Evolutionary conservation across 768 basidiomycete genomes (phyloP), one percentile per base, ranked within the genome.

Genomic region (Rhodotorula diobovata): DNA sequence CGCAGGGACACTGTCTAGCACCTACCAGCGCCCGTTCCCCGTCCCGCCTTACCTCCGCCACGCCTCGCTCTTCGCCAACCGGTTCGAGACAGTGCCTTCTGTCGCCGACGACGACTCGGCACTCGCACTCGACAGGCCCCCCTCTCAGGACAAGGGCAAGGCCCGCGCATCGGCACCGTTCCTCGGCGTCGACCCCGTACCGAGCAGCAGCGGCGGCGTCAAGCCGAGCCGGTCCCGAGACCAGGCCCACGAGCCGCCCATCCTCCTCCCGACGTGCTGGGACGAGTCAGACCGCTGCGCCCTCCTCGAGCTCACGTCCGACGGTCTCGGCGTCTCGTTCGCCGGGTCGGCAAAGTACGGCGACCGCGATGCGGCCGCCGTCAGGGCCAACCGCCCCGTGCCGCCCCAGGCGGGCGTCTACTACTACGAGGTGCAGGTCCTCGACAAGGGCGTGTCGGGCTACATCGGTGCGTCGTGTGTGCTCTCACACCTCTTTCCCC

Each of bases 381-480:
- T 90, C 9, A 86, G 92, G 61, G 87, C 94, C 1, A 85, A 85
- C 55, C 82, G 86, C 73, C 86, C 89, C 1, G 89, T 95, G 59
- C 94, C 94, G 4, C 84, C 88, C 1, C 87, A 89, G 20, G 90
- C 90, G 76, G 96, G 94, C 34, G 87, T 98, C 65, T 95, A 91
- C 79, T 99, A 98, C 80, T 99, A 89, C 79, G 95, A 99, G 82
- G 87, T 93, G 11, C 87, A 90, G 76, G 86, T 98, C 57, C 79
- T 89, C 12, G 87, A 89, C 78, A 90, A 90, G 77, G 89, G 90
- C 20, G 83, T 85, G 54, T 90, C 89, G 80, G 92, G 90, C 5
- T 82, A 80, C 64, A 82, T 83, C 66, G 79, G 92, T 89, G 76
- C 79, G 86, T n/a, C n/a, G n/a, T n/a, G n/a, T n/a, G n/a, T n/a